phyloP scores from a whole-genome alignment of 257 asterid genomes.

The Euphrasia confusa region DNA sequence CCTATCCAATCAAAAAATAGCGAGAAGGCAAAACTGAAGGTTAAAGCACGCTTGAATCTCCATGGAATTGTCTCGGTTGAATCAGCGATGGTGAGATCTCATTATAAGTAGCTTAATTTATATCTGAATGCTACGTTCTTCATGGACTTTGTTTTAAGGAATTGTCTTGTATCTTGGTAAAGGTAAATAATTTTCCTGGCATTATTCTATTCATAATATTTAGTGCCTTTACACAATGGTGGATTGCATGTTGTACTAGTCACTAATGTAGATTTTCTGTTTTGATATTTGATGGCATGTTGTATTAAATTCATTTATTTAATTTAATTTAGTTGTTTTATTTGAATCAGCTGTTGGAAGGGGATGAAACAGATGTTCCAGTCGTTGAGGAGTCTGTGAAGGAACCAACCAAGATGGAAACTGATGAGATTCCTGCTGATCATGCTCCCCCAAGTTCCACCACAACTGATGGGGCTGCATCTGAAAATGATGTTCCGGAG shows the following conservation, averaged over 20 bases:
- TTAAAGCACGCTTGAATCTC: conserved; percentile 72
- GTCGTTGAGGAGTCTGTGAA: conserved; percentile 50
- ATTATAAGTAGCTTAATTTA: neutral
- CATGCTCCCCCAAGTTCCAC: conserved; percentile 26
- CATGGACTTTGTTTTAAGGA: neutral
- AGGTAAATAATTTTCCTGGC: too few species aligned
- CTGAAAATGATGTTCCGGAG: conserved; percentile 69
- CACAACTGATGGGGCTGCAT: conserved; percentile 43
- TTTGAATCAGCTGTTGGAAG: conserved; percentile 70
- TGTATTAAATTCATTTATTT: neutral
- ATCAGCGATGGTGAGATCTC: conserved; percentile 66
- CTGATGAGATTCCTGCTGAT: conserved; percentile 46
- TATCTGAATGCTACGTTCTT: neutral
- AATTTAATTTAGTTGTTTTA: neutral
- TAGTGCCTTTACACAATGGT: too few species aligned
- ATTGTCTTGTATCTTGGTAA: too few species aligned
- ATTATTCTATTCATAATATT: too few species aligned
- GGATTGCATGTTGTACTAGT: too few species aligned
- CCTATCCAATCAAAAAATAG: conserved; percentile 65
- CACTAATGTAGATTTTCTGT: too few species aligned
- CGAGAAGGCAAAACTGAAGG: conserved; percentile 68
- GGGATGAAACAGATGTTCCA: conserved; percentile 76
- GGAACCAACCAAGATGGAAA: conserved; percentile 72
- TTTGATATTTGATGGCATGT: too few species aligned
- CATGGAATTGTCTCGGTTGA: conserved; percentile 83